Percentiles rank a stretch among this genome's conserved stretches.
Evolutionary conservation across 2,329 filamentous ascomycete genomes (phyloP).

Genomic region (Furcasterigmium furcatum): DNA sequence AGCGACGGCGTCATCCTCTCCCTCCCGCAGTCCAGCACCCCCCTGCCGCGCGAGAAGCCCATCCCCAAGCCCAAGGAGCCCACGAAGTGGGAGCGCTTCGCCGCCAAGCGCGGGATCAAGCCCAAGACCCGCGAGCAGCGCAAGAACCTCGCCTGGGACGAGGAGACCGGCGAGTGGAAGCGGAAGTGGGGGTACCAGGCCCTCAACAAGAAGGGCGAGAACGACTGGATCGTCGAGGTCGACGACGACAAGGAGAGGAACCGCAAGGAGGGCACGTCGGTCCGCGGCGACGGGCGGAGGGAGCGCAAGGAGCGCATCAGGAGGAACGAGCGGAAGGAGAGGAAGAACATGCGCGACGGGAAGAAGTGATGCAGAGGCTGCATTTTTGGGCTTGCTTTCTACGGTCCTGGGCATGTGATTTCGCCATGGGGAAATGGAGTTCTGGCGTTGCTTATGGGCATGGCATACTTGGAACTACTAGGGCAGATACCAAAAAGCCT

Average conservation of each 20-base stretch:
- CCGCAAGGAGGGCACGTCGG: slow-evolving; percentile 58
- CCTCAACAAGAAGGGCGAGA: slow-evolving; percentile 78
- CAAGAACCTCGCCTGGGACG: slow-evolving; percentile 76
- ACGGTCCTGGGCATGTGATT: too few species aligned
- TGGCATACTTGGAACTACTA: neutral
- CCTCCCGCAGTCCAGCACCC: slow-evolving; percentile 67
- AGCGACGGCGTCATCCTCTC: slow-evolving; percentile 70
- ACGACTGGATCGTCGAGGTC: slow-evolving; percentile 90
- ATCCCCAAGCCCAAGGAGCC: slow-evolving; percentile 76
- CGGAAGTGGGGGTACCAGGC: slow-evolving; percentile 95
- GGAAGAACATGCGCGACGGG: slow-evolving; percentile 58
- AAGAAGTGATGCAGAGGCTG: neutral
- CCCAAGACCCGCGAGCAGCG: slow-evolving; percentile 77
- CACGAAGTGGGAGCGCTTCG: slow-evolving; percentile 96
- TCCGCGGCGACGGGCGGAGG: slow-evolving; percentile 59
- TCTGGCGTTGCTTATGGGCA: neutral
- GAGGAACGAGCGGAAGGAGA: slow-evolving; percentile 67
- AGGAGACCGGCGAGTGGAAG: slow-evolving; percentile 82
- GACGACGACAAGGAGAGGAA: slow-evolving; percentile 69
- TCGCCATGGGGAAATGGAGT: neutral
- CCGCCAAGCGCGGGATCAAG: slow-evolving; percentile 94
- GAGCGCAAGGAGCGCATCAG: slow-evolving; percentile 67
- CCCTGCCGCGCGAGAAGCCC: slow-evolving; percentile 87
- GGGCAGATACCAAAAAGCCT: neutral
- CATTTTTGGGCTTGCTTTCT: too few species aligned